These are phyloP conservation scores for Madurella fahalii DNA, from an alignment of 2,329 filamentous ascomycete species.

Conservation along the genomic window DNA sequence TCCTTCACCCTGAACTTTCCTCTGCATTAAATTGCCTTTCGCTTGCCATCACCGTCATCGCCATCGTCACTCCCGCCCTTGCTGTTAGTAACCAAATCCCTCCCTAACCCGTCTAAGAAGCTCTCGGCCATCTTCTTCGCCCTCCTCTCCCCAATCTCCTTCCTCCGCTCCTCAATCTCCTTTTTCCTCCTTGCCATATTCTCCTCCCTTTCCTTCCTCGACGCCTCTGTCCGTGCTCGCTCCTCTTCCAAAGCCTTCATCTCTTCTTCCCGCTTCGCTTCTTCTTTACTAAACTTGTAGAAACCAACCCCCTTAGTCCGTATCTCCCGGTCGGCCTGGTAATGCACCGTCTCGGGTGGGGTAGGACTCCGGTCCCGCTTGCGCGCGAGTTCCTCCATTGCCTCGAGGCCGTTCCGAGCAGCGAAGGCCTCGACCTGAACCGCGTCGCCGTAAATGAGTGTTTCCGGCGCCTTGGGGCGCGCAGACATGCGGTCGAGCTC, in stretches of 20 bases:
- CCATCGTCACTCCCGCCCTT: not conserved
- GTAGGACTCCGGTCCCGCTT: constrained; percentile 77
- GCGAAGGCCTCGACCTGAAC: constrained; percentile 82
- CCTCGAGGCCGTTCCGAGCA: constrained; percentile 59
- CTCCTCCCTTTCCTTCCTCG: constrained; percentile 52
- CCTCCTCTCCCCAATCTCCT: constrained; percentile 56
- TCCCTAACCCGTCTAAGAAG: constrained; percentile 60
- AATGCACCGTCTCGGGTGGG: constrained; percentile 76
- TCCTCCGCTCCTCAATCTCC: constrained; percentile 61
- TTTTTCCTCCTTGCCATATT: constrained; percentile 55
- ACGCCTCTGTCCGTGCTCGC: constrained; percentile 63
- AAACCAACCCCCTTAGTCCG: constrained; percentile 87
- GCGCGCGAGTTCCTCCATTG: constrained; percentile 74
- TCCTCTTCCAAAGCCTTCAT: constrained; percentile 71
- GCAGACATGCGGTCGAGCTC: constrained; percentile 67
- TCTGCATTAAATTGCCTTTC: not conserved
- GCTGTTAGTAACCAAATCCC: constrained; percentile 8
- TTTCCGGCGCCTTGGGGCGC: constrained; percentile 59
- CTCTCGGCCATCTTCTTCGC: constrained; percentile 66
- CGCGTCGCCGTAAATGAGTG: constrained; percentile 79
- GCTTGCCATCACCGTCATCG: not conserved
- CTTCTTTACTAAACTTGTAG: constrained; percentile 80
- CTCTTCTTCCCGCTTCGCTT: constrained; percentile 60
- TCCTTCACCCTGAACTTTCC: not conserved
- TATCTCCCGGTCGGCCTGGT: constrained; percentile 79